phyloP scores from a whole-genome alignment of 2,329 filamentous ascomycete genomes.

The Diplodia sapinea region DNA sequence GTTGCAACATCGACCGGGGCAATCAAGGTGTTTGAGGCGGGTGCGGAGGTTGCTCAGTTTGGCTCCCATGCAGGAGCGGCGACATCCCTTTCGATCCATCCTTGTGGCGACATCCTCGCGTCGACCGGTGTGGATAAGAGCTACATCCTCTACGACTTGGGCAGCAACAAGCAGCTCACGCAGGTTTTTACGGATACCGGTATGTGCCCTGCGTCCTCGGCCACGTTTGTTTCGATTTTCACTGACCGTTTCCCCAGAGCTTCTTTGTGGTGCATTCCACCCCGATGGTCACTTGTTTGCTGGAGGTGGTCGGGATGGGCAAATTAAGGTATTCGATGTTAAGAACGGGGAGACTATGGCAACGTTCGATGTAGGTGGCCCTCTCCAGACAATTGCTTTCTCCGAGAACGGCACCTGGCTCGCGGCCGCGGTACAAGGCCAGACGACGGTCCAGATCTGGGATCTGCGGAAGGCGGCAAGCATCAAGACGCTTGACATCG shows the following conservation, averaged over 20 bases:
- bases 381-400: constrained; percentile 79
- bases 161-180: constrained; percentile 69
- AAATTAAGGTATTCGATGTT: constrained; percentile 88
- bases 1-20: constrained; percentile 76
- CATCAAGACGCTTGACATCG: constrained; percentile 85
- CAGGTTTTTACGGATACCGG: constrained; percentile 81
- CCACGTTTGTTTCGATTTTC: not conserved
- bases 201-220: constrained; percentile 55
- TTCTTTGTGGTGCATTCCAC: constrained; percentile 84
- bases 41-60: constrained; percentile 71
- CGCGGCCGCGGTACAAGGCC: constrained; percentile 78
- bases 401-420: constrained; percentile 98
- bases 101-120: constrained; percentile 79
- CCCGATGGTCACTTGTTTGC: constrained; percentile 95
- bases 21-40: constrained; percentile 79
- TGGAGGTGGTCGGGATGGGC: constrained; percentile 76
- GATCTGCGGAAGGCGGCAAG: constrained; percentile 85
- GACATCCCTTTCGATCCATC: constrained; percentile 79
- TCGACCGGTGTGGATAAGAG: constrained; percentile 92
- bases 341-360: constrained; percentile 79
- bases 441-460: constrained; percentile 82
- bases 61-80: constrained; percentile 82
- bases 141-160: constrained; percentile 85
- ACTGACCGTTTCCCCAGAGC: constrained; percentile 57
- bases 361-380: constrained; percentile 68